phyloP scores from a whole-genome alignment of 2,329 filamentous ascomycete genomes.

The Neofusicoccum kwambonambiense region DNA sequence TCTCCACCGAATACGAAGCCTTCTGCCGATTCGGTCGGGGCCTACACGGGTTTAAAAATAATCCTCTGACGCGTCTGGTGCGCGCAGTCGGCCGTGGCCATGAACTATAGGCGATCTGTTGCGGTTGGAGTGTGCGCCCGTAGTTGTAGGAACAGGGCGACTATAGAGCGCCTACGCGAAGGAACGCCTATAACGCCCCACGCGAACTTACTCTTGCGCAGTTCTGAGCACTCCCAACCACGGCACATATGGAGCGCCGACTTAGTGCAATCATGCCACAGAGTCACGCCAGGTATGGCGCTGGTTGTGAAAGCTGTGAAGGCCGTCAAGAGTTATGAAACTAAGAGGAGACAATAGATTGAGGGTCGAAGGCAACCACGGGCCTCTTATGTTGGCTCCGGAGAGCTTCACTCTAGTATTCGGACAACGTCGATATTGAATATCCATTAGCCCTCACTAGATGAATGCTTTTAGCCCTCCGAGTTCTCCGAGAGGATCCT shows the following conservation, averaged over 20 bases:
- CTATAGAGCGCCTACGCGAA: not conserved
- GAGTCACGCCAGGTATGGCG: no score
- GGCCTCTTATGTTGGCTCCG: not conserved
- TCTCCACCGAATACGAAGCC: constrained; percentile 1
- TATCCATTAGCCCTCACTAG: not conserved
- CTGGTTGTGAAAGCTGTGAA: no score
- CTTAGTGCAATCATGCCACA: not conserved
- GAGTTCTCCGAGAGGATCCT: not conserved
- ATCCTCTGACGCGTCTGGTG: not conserved
- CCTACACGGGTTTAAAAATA: not conserved
- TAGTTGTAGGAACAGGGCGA: not conserved
- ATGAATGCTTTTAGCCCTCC: not conserved
- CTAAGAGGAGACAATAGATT: no score
- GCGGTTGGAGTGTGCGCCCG: not conserved
- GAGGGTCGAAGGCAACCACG: not conserved
- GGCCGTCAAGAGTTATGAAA: no score
- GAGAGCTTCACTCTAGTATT: not conserved
- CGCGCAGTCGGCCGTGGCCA: not conserved
- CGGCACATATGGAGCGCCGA: not conserved
- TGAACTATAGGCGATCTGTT: not conserved
- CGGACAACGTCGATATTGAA: not conserved
- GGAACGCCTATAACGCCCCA: not conserved
- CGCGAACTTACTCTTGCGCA: not conserved
- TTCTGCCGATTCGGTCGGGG: not conserved
- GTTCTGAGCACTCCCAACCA: no score